Evolutionary conservation across 2,329 filamentous ascomycete species (phyloP), one percentile per base, ranked within the genome.

Genomic region (Nothophoma quercina): DNA sequence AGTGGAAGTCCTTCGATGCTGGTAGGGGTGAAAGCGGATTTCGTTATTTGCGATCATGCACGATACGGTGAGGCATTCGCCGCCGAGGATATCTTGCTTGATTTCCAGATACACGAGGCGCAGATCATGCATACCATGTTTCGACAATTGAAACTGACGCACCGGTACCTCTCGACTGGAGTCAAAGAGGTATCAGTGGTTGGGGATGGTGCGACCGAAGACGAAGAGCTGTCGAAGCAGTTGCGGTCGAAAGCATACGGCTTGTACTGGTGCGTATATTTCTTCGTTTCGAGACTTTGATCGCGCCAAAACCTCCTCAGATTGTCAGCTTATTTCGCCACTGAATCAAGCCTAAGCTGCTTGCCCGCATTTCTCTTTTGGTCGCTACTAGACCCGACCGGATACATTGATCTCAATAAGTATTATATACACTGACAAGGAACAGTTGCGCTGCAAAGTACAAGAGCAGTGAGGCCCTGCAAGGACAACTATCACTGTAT

Each of bases 381-480:
- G 34, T 38, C n/a, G 33, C n/a, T 19, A 35, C 15, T 19, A 69
- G 12, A 19, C 34, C 5, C 19, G 16, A 4, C n/a, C n/a, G n/a
- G n/a, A n/a, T n/a, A n/a, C n/a, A n/a, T n/a, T n/a, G n/a, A n/a
- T n/a, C n/a, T n/a, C n/a, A n/a, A n/a, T n/a, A n/a, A n/a, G n/a
- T n/a, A n/a, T n/a, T n/a, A n/a, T n/a, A n/a, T n/a, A n/a, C n/a
- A n/a, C 43, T 36, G 19, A 51, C 48, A 13, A 12, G 8, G 9
- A 9, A 28, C 30, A 68, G 63, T 30, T 68, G 64, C 28, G 63
- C 64, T 10, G 51, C 62, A 18, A 63, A 64, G 25, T 38, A 62
- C 48, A 66, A 65, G 32, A 66, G 62, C 38, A 25, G n/a, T 0
- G 59, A 55, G 25, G 60, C 63, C 13, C 49, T 68, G 9, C 56